phyloP scores from a whole-genome alignment of 2,329 filamentous ascomycete genomes.

The Monilinia vaccinii-corymbosi region DNA sequence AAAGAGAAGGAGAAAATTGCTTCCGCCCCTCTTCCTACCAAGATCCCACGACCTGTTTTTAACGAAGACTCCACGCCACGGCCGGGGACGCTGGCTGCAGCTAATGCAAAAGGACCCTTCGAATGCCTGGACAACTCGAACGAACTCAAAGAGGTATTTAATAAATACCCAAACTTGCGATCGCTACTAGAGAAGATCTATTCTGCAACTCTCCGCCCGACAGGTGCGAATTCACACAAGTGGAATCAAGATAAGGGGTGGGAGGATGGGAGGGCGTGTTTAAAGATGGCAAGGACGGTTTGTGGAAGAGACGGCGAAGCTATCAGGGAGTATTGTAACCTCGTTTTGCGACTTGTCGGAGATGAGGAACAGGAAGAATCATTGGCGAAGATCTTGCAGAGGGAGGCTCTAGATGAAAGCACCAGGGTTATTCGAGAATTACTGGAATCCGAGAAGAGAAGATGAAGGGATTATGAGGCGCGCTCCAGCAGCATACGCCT shows the following conservation, averaged over 20 bases:
- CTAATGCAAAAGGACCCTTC: constrained; percentile 36
- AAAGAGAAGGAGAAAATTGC: not conserved
- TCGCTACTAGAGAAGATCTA: constrained; percentile 41
- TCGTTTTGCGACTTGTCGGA: constrained; percentile 43
- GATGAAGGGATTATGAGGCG: not conserved
- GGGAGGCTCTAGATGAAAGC: constrained; percentile 35
- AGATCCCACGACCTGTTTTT: constrained; percentile 5
- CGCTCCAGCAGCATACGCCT: not conserved
- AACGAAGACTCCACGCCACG: not conserved
- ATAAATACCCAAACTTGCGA: constrained; percentile 42
- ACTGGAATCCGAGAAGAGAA: constrained; percentile 35
- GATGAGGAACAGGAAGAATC: constrained; percentile 29
- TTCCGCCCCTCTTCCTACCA: constrained; percentile 13
- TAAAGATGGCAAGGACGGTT: constrained; percentile 42
- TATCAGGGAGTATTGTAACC: constrained; percentile 50
- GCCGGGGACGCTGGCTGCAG: constrained; percentile 22
- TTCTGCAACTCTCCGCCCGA: constrained; percentile 40
- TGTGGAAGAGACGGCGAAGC: constrained; percentile 48
- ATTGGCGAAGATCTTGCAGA: constrained; percentile 35
- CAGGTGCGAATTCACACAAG: not conserved
- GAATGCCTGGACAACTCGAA: constrained; percentile 41
- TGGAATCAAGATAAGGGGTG: constrained; percentile 54
- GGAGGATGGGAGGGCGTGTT: constrained; percentile 43
- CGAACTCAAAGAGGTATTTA: constrained; percentile 42
- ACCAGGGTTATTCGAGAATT: constrained; percentile 41